Conservation (phyloP, 2,329 filamentous ascomycete species). For the Sporothrix schenckii region DNA sequence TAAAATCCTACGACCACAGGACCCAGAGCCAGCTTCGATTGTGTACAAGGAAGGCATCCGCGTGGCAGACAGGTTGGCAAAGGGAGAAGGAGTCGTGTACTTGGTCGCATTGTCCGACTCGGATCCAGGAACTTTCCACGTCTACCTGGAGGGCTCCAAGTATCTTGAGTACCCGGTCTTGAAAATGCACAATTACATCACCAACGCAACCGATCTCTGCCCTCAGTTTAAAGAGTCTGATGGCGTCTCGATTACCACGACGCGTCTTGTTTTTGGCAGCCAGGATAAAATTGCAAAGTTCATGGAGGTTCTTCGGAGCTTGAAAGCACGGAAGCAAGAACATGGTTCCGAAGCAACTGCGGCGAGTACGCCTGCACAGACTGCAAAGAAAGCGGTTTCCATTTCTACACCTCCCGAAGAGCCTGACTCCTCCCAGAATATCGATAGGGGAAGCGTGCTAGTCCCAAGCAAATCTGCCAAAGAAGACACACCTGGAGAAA, state of each 20-base stretch:
- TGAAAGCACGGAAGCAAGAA: slow-evolving; percentile 18
- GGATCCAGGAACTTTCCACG: slow-evolving; percentile 26
- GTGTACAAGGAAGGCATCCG: slow-evolving; percentile 30
- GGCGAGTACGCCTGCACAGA: neutral
- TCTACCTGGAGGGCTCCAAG: slow-evolving; percentile 32
- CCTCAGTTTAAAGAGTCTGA: slow-evolving; percentile 35
- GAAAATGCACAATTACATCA: slow-evolving; percentile 36
- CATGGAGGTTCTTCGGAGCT: slow-evolving; percentile 29
- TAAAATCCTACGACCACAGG: neutral
- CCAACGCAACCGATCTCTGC: slow-evolving; percentile 29
- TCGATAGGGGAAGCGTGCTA: neutral
- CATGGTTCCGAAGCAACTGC: no score
- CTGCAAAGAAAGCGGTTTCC: neutral
- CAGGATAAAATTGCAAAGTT: slow-evolving; percentile 32
- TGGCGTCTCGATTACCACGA: slow-evolving; percentile 33
- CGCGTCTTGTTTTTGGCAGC: slow-evolving; percentile 28
- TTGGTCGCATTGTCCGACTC: slow-evolving; percentile 20
- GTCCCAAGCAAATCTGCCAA: neutral
- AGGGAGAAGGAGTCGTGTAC: slow-evolving; percentile 31
- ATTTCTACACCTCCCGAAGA: neutral
- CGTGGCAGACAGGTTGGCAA: slow-evolving; percentile 32
- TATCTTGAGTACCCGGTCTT: slow-evolving; percentile 35
- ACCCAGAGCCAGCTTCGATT: slow-evolving; percentile 5
- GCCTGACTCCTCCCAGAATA: neutral
- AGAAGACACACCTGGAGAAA: neutral